Percentiles rank a stretch among this genome's conserved stretches.
These are phyloP conservation scores for Blastobotrys elegans DNA, from an alignment of 1,139 yeast species.

Conservation along the genomic window DNA sequence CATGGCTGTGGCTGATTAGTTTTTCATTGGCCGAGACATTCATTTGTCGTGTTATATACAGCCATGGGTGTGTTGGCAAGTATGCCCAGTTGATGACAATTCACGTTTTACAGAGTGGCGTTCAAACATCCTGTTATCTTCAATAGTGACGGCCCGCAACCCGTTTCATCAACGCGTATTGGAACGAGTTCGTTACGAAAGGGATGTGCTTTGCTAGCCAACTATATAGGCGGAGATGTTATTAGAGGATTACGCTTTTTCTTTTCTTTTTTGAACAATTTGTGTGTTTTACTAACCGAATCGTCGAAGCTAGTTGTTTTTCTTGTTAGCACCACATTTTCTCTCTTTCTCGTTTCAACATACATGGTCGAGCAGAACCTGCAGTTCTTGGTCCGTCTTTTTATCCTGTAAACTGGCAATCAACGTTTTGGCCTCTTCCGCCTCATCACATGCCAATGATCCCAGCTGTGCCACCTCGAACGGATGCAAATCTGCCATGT, in stretches of 20 bases:
- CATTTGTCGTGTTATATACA: too few species aligned
- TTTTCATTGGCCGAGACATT: too few species aligned
- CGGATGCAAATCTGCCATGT: conserved; percentile 72
- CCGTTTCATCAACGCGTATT: too few species aligned
- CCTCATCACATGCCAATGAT: conserved; percentile 90
- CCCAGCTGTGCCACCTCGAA: conserved; percentile 92
- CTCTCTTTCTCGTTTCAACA: conserved; percentile 17
- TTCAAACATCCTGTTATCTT: too few species aligned
- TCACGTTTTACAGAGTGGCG: too few species aligned
- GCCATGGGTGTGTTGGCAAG: too few species aligned
- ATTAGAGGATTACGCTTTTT: not conserved
- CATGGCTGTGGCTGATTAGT: too few species aligned
- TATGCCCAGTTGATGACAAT: too few species aligned
- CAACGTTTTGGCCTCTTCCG: conserved; percentile 93
- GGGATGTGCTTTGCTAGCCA: too few species aligned
- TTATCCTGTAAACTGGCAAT: conserved; percentile 81
- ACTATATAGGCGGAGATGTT: not conserved
- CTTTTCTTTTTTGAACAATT: not conserved
- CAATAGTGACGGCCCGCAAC: too few species aligned
- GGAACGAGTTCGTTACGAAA: too few species aligned
- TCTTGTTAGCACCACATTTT: too few species aligned
- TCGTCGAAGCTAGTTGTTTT: conserved; percentile 28
- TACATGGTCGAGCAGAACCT: conserved; percentile 71
- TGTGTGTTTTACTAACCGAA: conserved; percentile 30
- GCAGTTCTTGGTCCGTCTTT: conserved; percentile 82